These are phyloP conservation scores for Porcisia deanei DNA, from an alignment of 208 protist genomes.

Conservation along the genomic window DNA sequence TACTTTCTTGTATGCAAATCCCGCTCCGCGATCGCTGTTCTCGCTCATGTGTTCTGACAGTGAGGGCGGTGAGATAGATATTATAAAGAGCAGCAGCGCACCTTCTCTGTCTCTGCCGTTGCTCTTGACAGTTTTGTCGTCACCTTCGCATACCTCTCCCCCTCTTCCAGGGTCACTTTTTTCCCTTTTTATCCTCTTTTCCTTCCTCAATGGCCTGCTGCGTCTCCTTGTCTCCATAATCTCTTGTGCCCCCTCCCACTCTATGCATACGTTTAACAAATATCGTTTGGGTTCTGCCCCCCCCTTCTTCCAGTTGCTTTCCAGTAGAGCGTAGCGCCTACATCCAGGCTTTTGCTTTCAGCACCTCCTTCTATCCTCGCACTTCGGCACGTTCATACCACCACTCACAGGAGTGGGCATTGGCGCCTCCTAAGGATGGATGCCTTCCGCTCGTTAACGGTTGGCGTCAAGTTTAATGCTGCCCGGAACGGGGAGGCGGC, in stretches of 20 bases:
- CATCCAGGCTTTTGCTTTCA: background rate
- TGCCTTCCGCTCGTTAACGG: constrained; percentile 59
- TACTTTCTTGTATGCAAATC: background rate
- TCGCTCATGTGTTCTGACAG: background rate
- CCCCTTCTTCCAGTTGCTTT: background rate
- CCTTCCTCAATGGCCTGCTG: background rate
- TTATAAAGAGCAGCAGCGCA: background rate
- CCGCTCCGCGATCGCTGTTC: background rate
- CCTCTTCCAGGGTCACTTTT: background rate
- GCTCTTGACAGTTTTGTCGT: background rate
- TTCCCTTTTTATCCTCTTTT: background rate
- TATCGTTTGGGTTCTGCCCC: background rate
- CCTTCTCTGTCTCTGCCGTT: background rate
- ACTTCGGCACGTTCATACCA: background rate
- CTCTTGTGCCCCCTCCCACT: too few relatives aligned
- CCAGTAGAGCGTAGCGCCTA: background rate
- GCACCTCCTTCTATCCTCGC: background rate
- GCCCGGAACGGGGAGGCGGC: constrained; percentile 53
- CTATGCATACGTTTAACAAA: background rate
- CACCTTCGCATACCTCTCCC: background rate
- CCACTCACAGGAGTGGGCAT: background rate
- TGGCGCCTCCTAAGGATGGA: constrained; percentile 38
- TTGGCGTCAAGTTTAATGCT: constrained; percentile 62
- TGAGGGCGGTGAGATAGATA: background rate
- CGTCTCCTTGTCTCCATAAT: too few relatives aligned